A percentile compares a stretch with the other conserved stretches of the same genome.
phyloP scores from a whole-genome alignment of 805 yeast genomes.

The Kluyveromyces aestuarii region DNA sequence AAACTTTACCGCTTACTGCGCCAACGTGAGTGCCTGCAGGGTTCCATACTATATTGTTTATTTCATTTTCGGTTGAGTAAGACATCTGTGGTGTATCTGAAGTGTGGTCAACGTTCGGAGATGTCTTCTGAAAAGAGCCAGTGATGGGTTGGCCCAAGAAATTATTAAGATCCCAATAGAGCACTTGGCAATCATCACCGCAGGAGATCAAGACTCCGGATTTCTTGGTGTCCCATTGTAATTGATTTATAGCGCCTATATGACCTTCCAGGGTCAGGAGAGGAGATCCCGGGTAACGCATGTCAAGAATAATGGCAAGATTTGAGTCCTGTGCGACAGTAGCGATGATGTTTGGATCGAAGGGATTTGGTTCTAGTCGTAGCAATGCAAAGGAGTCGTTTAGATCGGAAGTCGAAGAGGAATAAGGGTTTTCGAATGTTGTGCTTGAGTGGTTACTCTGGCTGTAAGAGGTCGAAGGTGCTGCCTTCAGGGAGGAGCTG shows the following conservation, averaged over 20 bases:
- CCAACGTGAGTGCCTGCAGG: slow-evolving; percentile 35
- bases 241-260: slow-evolving; percentile 55
- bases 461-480: slow-evolving; percentile 9
- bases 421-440: slow-evolving; percentile 1
- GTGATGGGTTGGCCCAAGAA: slow-evolving; percentile 10
- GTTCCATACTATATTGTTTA: slow-evolving; percentile 71
- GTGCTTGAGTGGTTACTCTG: slow-evolving; percentile 3
- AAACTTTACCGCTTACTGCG: slow-evolving; percentile 26
- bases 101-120: slow-evolving; percentile 9
- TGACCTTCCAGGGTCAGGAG: slow-evolving; percentile 62
- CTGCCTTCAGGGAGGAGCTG: slow-evolving; percentile 3
- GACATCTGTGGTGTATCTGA: slow-evolving; percentile 33
- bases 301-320: slow-evolving; percentile 62
- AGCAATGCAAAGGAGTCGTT: slow-evolving; percentile 49
- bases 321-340: slow-evolving; percentile 67
- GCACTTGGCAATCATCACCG: slow-evolving; percentile 64
- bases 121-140: slow-evolving; percentile 7
- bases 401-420: slow-evolving; percentile 2
- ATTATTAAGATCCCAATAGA: slow-evolving; percentile 53
- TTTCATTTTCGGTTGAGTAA: slow-evolving; percentile 57
- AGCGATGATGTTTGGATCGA: slow-evolving; percentile 77
- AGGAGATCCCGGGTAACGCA: slow-evolving; percentile 84
- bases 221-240: slow-evolving; percentile 77
- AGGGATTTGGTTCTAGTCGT: slow-evolving; percentile 66
- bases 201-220: slow-evolving; percentile 51